Conservation (phyloP, 1,284 basidiomycete species). For the Phellinidium pouzarii region DNA sequence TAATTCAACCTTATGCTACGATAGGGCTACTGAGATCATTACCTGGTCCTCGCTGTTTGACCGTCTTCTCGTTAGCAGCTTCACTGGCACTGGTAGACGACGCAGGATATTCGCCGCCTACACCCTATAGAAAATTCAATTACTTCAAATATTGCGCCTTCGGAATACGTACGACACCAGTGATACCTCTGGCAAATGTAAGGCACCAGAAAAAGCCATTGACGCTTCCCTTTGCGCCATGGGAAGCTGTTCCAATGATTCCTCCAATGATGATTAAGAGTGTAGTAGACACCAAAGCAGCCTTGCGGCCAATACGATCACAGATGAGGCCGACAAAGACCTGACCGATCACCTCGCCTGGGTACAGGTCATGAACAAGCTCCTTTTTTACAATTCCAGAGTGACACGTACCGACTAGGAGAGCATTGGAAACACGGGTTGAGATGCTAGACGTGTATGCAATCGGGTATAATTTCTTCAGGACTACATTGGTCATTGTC, state of each 20-base stretch:
- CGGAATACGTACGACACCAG: slow-evolving; percentile 49
- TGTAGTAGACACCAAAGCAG: slow-evolving; percentile 65
- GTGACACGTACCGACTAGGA: slow-evolving; percentile 70
- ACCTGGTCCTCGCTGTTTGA: slow-evolving; percentile 58
- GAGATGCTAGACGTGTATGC: slow-evolving; percentile 55
- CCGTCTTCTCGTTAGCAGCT: slow-evolving; percentile 66
- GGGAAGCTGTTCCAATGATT: slow-evolving; percentile 64
- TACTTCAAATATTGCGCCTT: neutral
- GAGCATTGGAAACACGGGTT: slow-evolving; percentile 67
- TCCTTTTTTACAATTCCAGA: too few species aligned
- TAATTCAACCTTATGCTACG: too few species aligned
- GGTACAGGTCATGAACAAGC: too few species aligned
- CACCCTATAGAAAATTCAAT: slow-evolving; percentile 38
- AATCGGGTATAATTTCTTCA: slow-evolving; percentile 53
- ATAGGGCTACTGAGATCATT: neutral
- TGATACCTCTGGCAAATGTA: slow-evolving; percentile 65
- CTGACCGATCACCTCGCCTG: slow-evolving; percentile 64
- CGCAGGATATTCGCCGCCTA: slow-evolving; percentile 75
- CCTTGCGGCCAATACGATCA: slow-evolving; percentile 67
- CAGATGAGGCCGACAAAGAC: slow-evolving; percentile 61
- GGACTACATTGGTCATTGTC: slow-evolving; percentile 60
- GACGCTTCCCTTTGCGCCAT: slow-evolving; percentile 52
- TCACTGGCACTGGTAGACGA: slow-evolving; percentile 63
- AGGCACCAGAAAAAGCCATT: slow-evolving; percentile 73
- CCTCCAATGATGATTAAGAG: slow-evolving; percentile 66